Evolutionary conservation across 495 filamentous ascomycete species (phyloP).

Genomic region (Annulohypoxylon maeteangense): DNA sequence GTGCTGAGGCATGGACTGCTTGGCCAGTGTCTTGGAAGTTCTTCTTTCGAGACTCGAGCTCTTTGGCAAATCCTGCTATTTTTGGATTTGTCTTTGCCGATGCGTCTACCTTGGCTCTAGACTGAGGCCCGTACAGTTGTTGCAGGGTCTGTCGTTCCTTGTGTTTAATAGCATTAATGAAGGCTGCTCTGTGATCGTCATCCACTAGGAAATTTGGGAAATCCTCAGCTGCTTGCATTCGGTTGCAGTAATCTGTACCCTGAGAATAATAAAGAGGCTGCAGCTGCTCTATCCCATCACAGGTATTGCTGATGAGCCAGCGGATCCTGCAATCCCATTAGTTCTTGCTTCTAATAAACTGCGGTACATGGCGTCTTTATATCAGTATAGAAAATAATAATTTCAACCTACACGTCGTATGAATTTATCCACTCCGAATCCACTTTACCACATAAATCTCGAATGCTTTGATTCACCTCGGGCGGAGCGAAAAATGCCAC

Average conservation of each 20-base stretch:
- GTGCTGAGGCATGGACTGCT: conserved; percentile 53
- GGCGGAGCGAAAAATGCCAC: conserved; percentile 52
- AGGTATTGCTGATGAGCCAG: conserved; percentile 72
- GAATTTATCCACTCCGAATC: conserved; percentile 50
- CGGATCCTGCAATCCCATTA: conserved; percentile 46
- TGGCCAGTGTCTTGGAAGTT: conserved; percentile 47
- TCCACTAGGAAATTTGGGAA: conserved; percentile 44
- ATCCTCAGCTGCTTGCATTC: conserved; percentile 46
- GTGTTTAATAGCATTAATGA: conserved; percentile 45
- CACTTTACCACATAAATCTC: conserved; percentile 47
- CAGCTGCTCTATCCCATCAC: conserved; percentile 63
- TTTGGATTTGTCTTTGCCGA: conserved; percentile 32
- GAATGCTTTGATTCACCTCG: conserved; percentile 60
- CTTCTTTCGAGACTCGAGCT: conserved; percentile 48
- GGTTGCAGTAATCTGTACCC: conserved; percentile 64
- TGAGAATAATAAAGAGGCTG: conserved; percentile 67
- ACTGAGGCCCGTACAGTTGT: conserved; percentile 48
- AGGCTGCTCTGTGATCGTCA: conserved; percentile 22
- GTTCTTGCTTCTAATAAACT: background rate
- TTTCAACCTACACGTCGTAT: conserved; percentile 56
- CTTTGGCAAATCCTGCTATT: conserved; percentile 42
- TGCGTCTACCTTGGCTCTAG: conserved; percentile 7
- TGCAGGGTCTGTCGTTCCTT: conserved; percentile 52
- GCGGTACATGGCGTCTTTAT: background rate
- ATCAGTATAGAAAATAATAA: background rate